phyloP scores from a whole-genome alignment of 495 filamentous ascomycete genomes.

The Neurospora sublineolata region DNA sequence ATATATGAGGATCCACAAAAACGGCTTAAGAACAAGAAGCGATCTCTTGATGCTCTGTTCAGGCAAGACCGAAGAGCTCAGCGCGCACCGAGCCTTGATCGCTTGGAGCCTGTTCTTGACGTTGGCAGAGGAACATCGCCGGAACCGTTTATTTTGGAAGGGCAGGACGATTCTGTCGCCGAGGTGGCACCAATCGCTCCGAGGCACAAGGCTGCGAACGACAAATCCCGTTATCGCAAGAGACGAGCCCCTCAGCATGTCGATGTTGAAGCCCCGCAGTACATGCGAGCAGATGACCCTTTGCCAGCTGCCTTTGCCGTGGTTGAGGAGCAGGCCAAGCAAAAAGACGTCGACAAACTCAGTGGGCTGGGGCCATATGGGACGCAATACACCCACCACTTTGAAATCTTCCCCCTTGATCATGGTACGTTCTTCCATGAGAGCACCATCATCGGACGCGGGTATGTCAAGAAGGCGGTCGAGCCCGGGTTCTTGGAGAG shows the following conservation, averaged over 20 bases:
- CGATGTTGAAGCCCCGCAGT: constrained; percentile 37
- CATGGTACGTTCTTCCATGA: constrained; percentile 65
- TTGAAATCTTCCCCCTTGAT: constrained; percentile 57
- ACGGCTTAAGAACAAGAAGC: constrained; percentile 32
- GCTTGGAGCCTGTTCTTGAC: constrained; percentile 19
- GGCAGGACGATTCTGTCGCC: neutral
- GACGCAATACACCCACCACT: constrained; percentile 60
- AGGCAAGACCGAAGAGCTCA: constrained; percentile 25
- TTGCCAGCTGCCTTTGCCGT: constrained; percentile 18
- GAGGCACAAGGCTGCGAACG: constrained; percentile 15
- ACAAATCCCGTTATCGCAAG: constrained; percentile 31
- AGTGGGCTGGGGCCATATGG: constrained; percentile 47
- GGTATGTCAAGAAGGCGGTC: constrained; percentile 46
- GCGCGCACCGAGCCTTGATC: constrained; percentile 9
- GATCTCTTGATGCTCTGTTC: constrained; percentile 36
- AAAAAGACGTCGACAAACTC: constrained; percentile 29
- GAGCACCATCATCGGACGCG: constrained; percentile 65
- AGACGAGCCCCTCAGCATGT: constrained; percentile 40
- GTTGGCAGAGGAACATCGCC: neutral
- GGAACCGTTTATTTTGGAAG: neutral
- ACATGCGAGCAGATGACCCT: constrained; percentile 38
- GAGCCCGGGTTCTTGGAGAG: constrained; percentile 19
- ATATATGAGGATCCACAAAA: constrained; percentile 16
- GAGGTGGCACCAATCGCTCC: constrained; percentile 21
- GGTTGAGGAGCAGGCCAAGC: constrained; percentile 10